Percentiles rank a stretch among this genome's conserved stretches.
These are phyloP conservation scores for Tylopilus subfusipes DNA, from an alignment of 768 basidiomycete species.

Conservation along the genomic window DNA sequence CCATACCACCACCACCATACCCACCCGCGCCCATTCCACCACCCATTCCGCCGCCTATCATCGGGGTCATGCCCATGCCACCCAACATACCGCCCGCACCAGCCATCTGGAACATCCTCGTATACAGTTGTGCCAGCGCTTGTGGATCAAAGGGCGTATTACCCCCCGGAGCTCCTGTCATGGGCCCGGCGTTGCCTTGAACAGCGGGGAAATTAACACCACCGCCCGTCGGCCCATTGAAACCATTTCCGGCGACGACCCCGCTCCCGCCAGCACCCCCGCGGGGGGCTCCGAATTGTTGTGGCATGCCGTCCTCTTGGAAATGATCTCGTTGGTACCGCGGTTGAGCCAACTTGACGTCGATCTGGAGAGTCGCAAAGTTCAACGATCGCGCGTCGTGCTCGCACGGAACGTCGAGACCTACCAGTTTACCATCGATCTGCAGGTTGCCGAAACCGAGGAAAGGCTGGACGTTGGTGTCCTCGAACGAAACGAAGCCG, in stretches of 20 bases:
- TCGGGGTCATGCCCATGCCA: constrained; percentile 40
- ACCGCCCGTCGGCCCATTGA: constrained; percentile 33
- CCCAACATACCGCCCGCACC: constrained; percentile 48
- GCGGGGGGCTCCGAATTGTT: constrained; percentile 14
- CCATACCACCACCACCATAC: constrained; percentile 37
- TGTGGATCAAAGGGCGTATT: constrained; percentile 85
- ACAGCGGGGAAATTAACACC: constrained; percentile 34
- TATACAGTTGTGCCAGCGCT: constrained; percentile 88
- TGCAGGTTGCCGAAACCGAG: constrained; percentile 86
- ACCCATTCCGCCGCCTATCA: constrained; percentile 36
- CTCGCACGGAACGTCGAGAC: constrained; percentile 27
- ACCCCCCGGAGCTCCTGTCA: constrained; percentile 33
- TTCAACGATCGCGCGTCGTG: background rate
- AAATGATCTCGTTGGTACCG: constrained; percentile 72
- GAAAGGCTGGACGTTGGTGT: constrained; percentile 85
- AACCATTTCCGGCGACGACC: constrained; percentile 19
- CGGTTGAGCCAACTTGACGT: constrained; percentile 95
- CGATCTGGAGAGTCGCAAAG: constrained; percentile 57
- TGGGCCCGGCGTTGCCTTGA: constrained; percentile 23
- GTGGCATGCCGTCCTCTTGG: constrained; percentile 41
- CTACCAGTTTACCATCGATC: constrained; percentile 91
- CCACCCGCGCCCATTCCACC: constrained; percentile 32
- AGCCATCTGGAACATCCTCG: constrained; percentile 90
- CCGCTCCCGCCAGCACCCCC: constrained; percentile 5
- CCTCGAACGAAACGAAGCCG: constrained; percentile 95